Percentiles rank a stretch among this genome's conserved stretches.
These are phyloP conservation scores for Trichoderma sp. DNA, from an alignment of 2,329 filamentous ascomycete species.

Conservation along the genomic window DNA sequence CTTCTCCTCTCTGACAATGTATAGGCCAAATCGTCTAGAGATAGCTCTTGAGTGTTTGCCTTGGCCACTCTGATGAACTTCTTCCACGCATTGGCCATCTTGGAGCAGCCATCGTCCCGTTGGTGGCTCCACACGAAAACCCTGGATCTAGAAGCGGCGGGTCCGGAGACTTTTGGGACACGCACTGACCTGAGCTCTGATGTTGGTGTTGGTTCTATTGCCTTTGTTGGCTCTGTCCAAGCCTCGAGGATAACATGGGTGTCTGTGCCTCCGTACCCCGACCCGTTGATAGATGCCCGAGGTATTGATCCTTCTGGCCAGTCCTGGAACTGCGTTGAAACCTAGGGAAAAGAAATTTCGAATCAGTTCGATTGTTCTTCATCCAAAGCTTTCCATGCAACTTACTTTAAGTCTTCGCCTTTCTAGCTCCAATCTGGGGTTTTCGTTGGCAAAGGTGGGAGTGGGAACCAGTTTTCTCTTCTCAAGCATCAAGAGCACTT, in stretches of 20 bases:
- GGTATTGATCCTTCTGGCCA: constrained; percentile 29
- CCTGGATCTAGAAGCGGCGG: not conserved
- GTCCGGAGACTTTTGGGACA: not conserved
- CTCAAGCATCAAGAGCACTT: constrained; percentile 28
- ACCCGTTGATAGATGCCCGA: constrained; percentile 34
- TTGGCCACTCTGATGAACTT: constrained; percentile 9
- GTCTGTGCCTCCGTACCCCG: constrained; percentile 35
- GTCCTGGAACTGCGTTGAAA: constrained; percentile 29
- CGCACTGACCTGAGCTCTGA: not conserved
- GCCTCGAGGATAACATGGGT: constrained; percentile 34
- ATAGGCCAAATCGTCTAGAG: constrained; percentile 22
- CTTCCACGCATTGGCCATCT: constrained; percentile 21
- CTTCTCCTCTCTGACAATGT: constrained; percentile 22
- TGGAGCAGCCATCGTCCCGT: constrained; percentile 20
- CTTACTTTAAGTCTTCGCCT: constrained; percentile 9
- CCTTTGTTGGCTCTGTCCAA: constrained; percentile 3
- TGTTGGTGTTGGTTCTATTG: not conserved
- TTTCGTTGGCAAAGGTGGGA: constrained; percentile 17
- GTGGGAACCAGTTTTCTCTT: constrained; percentile 25
- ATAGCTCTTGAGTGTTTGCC: constrained; percentile 16
- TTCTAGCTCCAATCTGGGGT: constrained; percentile 15
- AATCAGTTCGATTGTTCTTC: not conserved
- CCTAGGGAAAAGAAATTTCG: constrained; percentile 17
- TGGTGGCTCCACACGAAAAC: constrained; percentile 27
- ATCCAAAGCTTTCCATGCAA: not conserved